Conservation (phyloP, 148 eudicot species). For the Nyssa sinensis region DNA sequence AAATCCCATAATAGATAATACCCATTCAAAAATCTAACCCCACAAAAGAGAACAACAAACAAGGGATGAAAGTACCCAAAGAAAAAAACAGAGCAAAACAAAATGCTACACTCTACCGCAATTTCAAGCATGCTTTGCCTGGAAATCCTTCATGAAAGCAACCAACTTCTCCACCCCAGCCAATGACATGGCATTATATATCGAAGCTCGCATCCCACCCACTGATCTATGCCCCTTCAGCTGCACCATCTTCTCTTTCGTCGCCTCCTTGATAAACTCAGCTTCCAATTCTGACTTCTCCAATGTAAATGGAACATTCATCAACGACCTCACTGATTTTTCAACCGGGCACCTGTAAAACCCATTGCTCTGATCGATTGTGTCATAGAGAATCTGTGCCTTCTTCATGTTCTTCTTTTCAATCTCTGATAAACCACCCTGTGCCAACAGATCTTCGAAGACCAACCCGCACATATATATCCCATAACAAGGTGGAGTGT, state of each 20-base stretch:
- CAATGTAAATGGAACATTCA: constrained; percentile 94
- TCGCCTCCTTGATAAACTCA: constrained; percentile 83
- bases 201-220: constrained; percentile 97
- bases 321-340: constrained; percentile 89
- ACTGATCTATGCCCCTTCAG: constrained; percentile 93
- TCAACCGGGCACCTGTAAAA: constrained; percentile 92
- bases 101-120: constrained; percentile 11
- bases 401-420: constrained; percentile 79
- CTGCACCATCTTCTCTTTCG: constrained; percentile 91
- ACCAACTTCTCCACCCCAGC: constrained; percentile 96
- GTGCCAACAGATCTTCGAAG: constrained; percentile 80
- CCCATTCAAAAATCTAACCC: background rate
- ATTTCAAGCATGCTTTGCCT: constrained; percentile 67
- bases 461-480: constrained; percentile 98
- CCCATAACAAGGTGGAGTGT: constrained; percentile 92
- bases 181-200: constrained; percentile 95
- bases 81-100: background rate
- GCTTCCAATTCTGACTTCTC: constrained; percentile 75
- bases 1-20: background rate
- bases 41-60: constrained; percentile 7
- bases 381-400: constrained; percentile 62
- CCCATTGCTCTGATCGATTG: constrained; percentile 77
- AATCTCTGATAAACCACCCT: constrained; percentile 83
- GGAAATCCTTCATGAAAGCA: constrained; percentile 93
- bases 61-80: background rate